These are phyloP conservation scores for Alternaria gansuensis DNA, from an alignment of 2,329 filamentous ascomycete species.

Conservation along the genomic window DNA sequence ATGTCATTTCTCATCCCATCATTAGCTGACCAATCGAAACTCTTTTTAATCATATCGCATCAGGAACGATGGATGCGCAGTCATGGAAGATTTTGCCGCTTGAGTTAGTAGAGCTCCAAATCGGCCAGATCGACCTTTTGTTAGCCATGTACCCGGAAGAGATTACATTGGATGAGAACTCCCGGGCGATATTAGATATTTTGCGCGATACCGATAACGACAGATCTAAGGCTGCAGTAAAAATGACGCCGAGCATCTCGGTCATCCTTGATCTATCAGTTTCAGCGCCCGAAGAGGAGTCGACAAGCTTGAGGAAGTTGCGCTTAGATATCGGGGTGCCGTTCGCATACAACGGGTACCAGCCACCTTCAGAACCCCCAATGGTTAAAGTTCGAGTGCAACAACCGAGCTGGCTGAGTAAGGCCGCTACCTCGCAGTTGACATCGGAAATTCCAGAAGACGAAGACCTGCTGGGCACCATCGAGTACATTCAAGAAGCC, in stretches of 20 bases:
- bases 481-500: conserved; percentile 36
- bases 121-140: conserved; percentile 42
- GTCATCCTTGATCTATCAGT: conserved; percentile 27
- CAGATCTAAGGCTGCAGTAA: background rate
- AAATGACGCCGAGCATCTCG: conserved; percentile 21
- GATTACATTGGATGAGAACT: conserved; percentile 21
- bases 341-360: conserved; percentile 23
- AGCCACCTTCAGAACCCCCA: conserved; percentile 30
- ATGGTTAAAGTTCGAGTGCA: conserved; percentile 33
- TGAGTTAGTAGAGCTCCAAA: conserved; percentile 40
- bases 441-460: conserved; percentile 17
- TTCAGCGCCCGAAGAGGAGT: conserved; percentile 3
- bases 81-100: conserved; percentile 34
- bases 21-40: background rate
- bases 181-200: conserved; percentile 18
- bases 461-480: conserved; percentile 34
- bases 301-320: conserved; percentile 9
- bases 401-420: conserved; percentile 39
- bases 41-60: background rate
- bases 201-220: conserved; percentile 20
- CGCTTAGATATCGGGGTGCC: conserved; percentile 34
- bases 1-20: background rate
- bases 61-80: background rate
- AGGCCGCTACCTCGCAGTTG: conserved; percentile 31
- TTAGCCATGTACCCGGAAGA: conserved; percentile 44